These are phyloP conservation scores for Ophidiomyces ophidiicola DNA, from an alignment of 2,329 filamentous ascomycete species.

Conservation along the genomic window DNA sequence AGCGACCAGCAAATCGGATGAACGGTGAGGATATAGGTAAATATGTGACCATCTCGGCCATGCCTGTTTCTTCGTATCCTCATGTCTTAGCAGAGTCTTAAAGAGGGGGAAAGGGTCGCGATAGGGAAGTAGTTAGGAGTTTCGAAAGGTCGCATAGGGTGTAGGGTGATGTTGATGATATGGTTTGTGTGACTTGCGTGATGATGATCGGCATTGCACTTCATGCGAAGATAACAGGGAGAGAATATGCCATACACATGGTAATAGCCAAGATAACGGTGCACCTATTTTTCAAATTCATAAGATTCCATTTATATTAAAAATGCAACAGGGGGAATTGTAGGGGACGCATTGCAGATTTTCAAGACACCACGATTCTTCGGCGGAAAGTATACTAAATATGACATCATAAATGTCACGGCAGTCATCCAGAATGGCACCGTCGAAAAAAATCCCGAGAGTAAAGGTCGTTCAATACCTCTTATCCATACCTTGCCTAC, in stretches of 20 bases:
- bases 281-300: slow-evolving; percentile 28
- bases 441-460: too few species aligned
- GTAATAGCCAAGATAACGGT: slow-evolving; percentile 35
- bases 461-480: too few species aligned
- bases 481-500: too few species aligned
- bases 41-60: slow-evolving; percentile 42
- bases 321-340: background rate
- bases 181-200: too few species aligned
- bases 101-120: background rate
- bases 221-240: background rate
- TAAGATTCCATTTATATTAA: slow-evolving; percentile 22
- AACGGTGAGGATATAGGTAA: slow-evolving; percentile 38
- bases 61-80: slow-evolving; percentile 20
- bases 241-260: slow-evolving; percentile 31
- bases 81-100: slow-evolving; percentile 18
- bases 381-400: too few species aligned
- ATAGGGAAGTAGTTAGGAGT: background rate
- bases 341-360: background rate
- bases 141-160: slow-evolving; percentile 1
- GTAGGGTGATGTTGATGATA: background rate
- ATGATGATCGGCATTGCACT: background rate
- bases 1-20: slow-evolving; percentile 36
- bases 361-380: background rate
- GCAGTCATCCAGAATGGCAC: too few species aligned
- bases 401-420: too few species aligned